Evolutionary conservation across 306 rosid genomes (phyloP).

Genomic region (Vicia sativa): DNA sequence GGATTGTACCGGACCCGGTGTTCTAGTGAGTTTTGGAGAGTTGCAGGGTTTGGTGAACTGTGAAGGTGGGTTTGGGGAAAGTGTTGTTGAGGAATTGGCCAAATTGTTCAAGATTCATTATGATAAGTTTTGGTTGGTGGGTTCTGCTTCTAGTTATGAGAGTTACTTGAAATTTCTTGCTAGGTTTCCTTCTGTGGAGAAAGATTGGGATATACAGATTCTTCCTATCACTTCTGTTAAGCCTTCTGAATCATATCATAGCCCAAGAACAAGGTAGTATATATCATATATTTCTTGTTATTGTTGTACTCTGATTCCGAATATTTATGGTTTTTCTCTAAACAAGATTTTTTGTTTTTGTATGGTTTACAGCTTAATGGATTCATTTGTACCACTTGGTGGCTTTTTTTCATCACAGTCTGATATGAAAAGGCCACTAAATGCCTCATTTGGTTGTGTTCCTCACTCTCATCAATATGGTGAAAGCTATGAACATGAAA

Average conservation of each 20-base stretch:
- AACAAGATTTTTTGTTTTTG: background rate
- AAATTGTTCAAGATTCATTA: conserved; percentile 51
- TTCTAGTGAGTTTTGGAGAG: conserved; percentile 77
- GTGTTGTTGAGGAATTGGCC: conserved; percentile 53
- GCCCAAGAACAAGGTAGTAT: conserved; percentile 67
- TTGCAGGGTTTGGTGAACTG: conserved; percentile 60
- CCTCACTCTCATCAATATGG: conserved; percentile 51
- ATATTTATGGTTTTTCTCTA: conserved; percentile 32
- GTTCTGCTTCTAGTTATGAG: conserved; percentile 73
- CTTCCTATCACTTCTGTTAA: conserved; percentile 81
- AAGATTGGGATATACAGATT: conserved; percentile 88
- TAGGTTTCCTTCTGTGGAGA: conserved; percentile 71
- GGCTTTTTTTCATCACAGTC: conserved; percentile 93
- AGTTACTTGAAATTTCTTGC: conserved; percentile 71
- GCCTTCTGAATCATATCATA: conserved; percentile 64
- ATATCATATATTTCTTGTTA: background rate
- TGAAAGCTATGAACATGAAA: conserved; percentile 64
- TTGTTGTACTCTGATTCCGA: conserved; percentile 8
- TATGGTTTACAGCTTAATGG: conserved; percentile 78
- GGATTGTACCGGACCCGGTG: conserved; percentile 63
- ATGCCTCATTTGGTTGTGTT: conserved; percentile 51
- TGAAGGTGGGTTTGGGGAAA: conserved; percentile 24
- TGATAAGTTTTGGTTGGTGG: conserved; percentile 75
- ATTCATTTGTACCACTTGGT: conserved; percentile 91
- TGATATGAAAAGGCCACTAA: conserved; percentile 59